Conservation (phyloP, 2,329 filamentous ascomycete species). For the Diplodia intermedia region DNA sequence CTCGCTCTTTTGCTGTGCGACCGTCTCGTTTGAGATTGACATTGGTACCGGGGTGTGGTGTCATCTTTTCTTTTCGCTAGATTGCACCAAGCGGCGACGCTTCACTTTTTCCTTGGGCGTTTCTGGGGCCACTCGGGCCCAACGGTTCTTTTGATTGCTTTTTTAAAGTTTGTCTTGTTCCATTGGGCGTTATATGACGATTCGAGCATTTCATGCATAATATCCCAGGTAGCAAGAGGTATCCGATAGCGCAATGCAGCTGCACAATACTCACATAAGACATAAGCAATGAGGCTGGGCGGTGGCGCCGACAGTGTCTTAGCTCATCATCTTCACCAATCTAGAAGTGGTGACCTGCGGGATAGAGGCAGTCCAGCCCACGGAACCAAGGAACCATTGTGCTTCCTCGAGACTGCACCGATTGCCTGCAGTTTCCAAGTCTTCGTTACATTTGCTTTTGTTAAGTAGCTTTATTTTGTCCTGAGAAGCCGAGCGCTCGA, state of each 20-base stretch:
- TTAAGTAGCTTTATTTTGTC: not conserved
- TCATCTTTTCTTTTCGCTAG: conserved; percentile 14
- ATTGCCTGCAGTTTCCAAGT: not conserved
- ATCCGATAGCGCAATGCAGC: conserved; percentile 3
- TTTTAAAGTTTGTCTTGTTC: not conserved
- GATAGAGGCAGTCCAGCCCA: not conserved
- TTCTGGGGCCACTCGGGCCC: not conserved
- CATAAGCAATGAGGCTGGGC: conserved; percentile 4
- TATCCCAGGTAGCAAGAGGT: not conserved
- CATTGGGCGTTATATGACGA: conserved; percentile 4
- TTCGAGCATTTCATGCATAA: not conserved
- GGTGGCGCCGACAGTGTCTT: conserved; percentile 6
- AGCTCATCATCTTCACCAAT: not conserved
- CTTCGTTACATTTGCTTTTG: not conserved
- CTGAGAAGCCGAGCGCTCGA: not conserved
- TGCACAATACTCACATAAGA: conserved; percentile 17
- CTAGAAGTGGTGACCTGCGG: conserved; percentile 5
- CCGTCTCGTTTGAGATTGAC: conserved; percentile 22
- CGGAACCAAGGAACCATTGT: not conserved
- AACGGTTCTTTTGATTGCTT: not conserved
- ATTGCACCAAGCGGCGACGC: conserved; percentile 23
- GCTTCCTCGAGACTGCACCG: not conserved
- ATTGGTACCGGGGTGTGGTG: conserved; percentile 1
- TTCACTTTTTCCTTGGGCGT: not conserved
- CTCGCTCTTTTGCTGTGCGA: conserved; percentile 3